Percentiles rank a stretch among this genome's conserved stretches.
Evolutionary conservation across 139 green algal species (phyloP).

Genomic region (Auxenochlorella pyrenoidosa): DNA sequence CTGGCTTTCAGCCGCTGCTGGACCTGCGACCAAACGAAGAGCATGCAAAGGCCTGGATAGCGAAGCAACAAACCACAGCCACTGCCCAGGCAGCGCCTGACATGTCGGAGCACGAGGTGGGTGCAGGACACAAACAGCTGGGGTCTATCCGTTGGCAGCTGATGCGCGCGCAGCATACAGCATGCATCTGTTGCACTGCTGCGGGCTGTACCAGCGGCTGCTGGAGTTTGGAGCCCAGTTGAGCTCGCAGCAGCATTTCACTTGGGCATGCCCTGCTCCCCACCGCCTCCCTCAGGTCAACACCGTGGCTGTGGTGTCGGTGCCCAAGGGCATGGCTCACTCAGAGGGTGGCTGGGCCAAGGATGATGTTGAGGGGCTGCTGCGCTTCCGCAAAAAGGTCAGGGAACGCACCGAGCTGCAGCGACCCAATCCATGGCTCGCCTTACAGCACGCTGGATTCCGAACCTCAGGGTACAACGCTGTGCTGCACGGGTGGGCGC

Average conservation of each 20-base stretch:
- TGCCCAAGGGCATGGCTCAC: slow-evolving; percentile 84
- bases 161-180: neutral
- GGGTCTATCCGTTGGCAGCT: neutral
- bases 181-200: neutral
- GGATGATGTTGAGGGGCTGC: slow-evolving; percentile 65
- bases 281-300: slow-evolving; percentile 67
- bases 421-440: too few species aligned
- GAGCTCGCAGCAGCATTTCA: too few species aligned
- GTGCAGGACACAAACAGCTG: neutral
- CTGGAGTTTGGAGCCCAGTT: too few species aligned
- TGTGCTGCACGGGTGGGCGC: too few species aligned
- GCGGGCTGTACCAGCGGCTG: too few species aligned
- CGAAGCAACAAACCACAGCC: slow-evolving; percentile 75
- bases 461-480: too few species aligned
- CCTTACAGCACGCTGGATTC: too few species aligned
- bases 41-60: slow-evolving; percentile 77
- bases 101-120: slow-evolving; percentile 86
- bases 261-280: neutral
- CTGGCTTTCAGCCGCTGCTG: slow-evolving; percentile 72
- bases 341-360: slow-evolving; percentile 95
- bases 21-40: slow-evolving; percentile 92
- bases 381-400: slow-evolving; percentile 67
- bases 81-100: slow-evolving; percentile 79
- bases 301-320: slow-evolving; percentile 78
- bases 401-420: neutral